Evolutionary conservation across 345 rosid genomes (phyloP), one percentile per base, ranked within the genome.

Genomic region (Eucalyptus tenuipes): DNA sequence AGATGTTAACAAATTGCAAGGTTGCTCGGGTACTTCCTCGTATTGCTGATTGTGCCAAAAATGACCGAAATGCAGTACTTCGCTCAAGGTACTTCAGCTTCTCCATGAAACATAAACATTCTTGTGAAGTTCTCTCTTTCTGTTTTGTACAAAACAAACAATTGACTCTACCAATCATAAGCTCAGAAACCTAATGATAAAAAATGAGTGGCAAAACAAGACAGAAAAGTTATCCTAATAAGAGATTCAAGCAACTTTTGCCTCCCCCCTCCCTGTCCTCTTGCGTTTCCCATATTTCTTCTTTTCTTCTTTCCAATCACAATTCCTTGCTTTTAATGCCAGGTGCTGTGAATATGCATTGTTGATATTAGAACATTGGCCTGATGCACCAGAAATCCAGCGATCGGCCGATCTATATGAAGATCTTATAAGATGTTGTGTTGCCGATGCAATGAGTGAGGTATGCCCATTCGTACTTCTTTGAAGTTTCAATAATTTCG

Each of bases 361-460:
- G 88, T 91, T 97, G 94, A 93, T 97, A 85, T 94, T 98, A 80
- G 99, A 98, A 90, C 94, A 97, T 91, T 98, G 99, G 99, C 94
- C 99, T 89, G 99, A 98, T 94, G 99, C 99, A 85, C 97, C 98
- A 85, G 99, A 98, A 92, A 97, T 98, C 91, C 99, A 95, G 89
- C 91, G 99, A 61, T 96, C 97, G 49, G 97, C 97, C 89, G 99
- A 96, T 91, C 93, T 96, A 61, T 98, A 96, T 49, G 99, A 96
- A 92, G 99, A 97, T 90, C 86, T 98, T 89, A 97, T 97, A 55
- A 93, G 94, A 90, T 98, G 99, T 90, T 97, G 99, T 85, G 99
- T 95, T 91, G 97, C 95, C 29, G 99, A 98, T 94, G 99, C 99
- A 89, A 98, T 98, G 98, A 98, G 99, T 90, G 99, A 98, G 99